Percentiles rank a stretch among this genome's conserved stretches.
Conservation (phyloP, 2,329 filamentous ascomycete species). For the Hortaea werneckii region DNA sequence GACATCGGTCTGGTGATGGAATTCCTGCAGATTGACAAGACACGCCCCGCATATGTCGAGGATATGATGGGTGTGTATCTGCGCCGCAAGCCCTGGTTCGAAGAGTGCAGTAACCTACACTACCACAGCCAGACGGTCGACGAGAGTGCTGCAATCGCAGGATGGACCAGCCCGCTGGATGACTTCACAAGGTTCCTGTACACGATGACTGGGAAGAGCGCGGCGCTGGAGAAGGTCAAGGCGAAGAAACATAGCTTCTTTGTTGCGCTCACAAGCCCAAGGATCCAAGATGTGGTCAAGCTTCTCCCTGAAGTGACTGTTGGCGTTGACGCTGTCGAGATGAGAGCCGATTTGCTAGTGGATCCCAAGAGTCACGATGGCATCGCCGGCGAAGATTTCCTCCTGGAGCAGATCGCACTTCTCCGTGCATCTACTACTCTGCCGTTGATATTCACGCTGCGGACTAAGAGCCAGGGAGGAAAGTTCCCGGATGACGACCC, state of each 20-base stretch:
- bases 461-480: constrained; percentile 77
- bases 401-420: constrained; percentile 71
- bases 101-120: constrained; percentile 86
- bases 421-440: constrained; percentile 61
- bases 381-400: constrained; percentile 59
- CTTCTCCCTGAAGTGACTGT: constrained; percentile 64
- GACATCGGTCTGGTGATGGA: constrained; percentile 81
- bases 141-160: constrained; percentile 24
- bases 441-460: constrained; percentile 85
- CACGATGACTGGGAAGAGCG: constrained; percentile 53
- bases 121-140: constrained; percentile 70
- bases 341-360: constrained; percentile 81
- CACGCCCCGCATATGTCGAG: constrained; percentile 81
- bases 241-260: constrained; percentile 75
- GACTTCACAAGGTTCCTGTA: constrained; percentile 67
- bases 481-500: constrained; percentile 73
- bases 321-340: constrained; percentile 84
- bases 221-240: constrained; percentile 47
- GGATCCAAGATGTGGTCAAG: constrained; percentile 53
- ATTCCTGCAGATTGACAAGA: constrained; percentile 81
- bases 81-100: constrained; percentile 79
- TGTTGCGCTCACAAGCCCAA: constrained; percentile 76
- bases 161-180: constrained; percentile 26
- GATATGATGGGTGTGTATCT: constrained; percentile 88
- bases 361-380: constrained; percentile 52